Evolutionary conservation across 208 protist genomes (phyloP), one percentile per base, ranked within the genome.

Genomic region (Vickermania spadyakhi): DNA sequence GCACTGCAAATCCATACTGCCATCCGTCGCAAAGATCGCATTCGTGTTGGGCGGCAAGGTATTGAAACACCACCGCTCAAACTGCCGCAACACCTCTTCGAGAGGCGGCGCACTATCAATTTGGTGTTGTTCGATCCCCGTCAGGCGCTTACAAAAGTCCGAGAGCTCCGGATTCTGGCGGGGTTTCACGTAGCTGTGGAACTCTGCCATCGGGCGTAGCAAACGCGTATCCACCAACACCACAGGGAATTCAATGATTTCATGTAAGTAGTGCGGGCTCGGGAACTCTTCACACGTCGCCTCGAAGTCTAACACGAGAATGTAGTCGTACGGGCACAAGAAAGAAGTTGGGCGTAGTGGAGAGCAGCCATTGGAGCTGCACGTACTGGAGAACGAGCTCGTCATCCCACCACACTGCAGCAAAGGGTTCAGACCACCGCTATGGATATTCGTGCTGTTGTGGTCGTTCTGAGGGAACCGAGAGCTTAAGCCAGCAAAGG

Each of bases 231-330:
- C 81, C 7, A 98, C 66, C 2, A 97, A 36, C 11, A 98, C 90
- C 11, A 94, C 86, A 23, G 96, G 93, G 60, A 97, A 97, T 73
- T 98, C 95, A 64, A 98, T 98, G 63, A 98, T 98, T 75, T 98
- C 96, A 62, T 98, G 78, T 52, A 84, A 68, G 66, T 90, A 89
- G 50, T 71, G 71, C 27, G 80, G 72, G 25, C 79, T 74, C 1
- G 74, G 64, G 57, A 71, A 54, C 71, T 93, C 79, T 52, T 96
- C 88, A 60, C 91, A 96, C 14, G 91, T 95, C 3, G 88, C 88
- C 72, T 96, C 91, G 66, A 96, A 96, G 68, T 96, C 91, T 22
- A 96, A 58, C 18, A 96, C 82, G 3, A 93, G 64, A 73, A 97
- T 58, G 81, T 98, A 88, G 71, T 97, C 80, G 68, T 84, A 95